Percentiles rank a stretch among this genome's conserved stretches.
phyloP scores from a whole-genome alignment of 2,329 filamentous ascomycete genomes.

The Trichoderma arundinaceum region DNA sequence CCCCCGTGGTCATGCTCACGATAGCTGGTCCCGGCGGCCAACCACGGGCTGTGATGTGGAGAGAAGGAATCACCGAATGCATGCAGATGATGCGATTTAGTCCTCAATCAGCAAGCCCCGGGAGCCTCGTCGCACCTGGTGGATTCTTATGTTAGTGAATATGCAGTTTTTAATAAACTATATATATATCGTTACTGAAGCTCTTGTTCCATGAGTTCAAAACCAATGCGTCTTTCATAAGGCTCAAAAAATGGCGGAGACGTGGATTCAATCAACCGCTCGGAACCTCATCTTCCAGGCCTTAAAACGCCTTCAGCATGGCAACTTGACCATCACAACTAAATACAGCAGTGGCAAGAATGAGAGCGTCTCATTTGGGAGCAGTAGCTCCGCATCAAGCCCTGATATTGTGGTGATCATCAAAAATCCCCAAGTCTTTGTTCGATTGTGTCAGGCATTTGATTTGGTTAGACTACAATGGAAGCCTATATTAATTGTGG shows the following conservation, averaged over 20 bases:
- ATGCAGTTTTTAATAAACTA: neutral
- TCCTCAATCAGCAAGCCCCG: neutral
- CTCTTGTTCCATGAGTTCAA: neutral
- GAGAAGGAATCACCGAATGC: neutral
- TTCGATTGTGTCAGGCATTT: constrained; percentile 29
- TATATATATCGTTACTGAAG: neutral
- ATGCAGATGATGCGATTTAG: neutral
- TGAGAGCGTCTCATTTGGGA: constrained; percentile 16
- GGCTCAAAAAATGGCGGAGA: constrained; percentile 24
- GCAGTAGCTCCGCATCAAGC: neutral
- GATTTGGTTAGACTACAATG: constrained; percentile 24
- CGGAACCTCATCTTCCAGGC: constrained; percentile 22
- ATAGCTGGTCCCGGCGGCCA: neutral
- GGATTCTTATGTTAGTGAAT: neutral
- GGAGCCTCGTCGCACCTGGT: neutral
- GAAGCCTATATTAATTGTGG: neutral
- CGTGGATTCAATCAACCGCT: constrained; percentile 31
- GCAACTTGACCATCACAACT: constrained; percentile 11
- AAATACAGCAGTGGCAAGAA: constrained; percentile 10
- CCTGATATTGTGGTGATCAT: constrained; percentile 11
- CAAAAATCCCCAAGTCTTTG: constrained; percentile 29
- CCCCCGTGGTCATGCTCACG: neutral
- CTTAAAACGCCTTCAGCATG: constrained; percentile 28
- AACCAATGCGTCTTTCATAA: neutral
- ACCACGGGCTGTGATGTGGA: neutral